Evolutionary conservation across 148 eudicot genomes (phyloP).

Genomic region (Rhododendron mucronatum): DNA sequence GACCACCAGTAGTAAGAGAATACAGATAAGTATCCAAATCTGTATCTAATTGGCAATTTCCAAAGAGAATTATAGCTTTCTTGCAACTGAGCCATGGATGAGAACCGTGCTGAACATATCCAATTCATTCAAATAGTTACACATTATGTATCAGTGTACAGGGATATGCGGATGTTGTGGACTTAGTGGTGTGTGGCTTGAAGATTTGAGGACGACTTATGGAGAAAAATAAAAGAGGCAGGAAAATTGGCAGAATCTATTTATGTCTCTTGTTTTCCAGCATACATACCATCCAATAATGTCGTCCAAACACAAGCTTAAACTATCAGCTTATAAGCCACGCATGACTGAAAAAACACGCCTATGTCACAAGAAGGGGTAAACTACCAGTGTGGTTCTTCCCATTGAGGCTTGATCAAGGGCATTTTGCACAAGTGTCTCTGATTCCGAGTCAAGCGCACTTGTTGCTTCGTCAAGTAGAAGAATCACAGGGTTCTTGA

Average conservation of each 20-base stretch:
- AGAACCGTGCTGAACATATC: neutral
- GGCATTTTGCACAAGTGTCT: neutral
- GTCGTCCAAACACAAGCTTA: neutral
- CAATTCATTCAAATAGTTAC: neutral
- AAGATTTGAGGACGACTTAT: neutral
- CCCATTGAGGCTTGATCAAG: neutral
- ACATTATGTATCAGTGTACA: neutral
- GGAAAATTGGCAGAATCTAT: neutral
- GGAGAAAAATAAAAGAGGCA: neutral
- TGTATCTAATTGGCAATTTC: neutral
- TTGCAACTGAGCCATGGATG: neutral
- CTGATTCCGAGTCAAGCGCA: conserved; percentile 56
- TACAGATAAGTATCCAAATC: neutral
- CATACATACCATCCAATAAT: neutral
- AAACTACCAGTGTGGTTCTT: conserved; percentile 2
- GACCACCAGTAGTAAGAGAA: neutral
- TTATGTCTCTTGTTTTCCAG: neutral
- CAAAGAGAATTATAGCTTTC: neutral
- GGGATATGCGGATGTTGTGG: neutral
- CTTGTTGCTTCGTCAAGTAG: conserved; percentile 97
- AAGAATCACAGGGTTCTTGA: conserved; percentile 80
- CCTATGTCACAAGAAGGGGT: neutral
- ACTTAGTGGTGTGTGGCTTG: neutral
- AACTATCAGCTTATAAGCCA: neutral
- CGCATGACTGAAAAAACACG: neutral